Evolutionary conservation across 345 rosid genomes (phyloP), one percentile per base, ranked within the genome.

Genomic region (Mallotus nudiflorus): DNA sequence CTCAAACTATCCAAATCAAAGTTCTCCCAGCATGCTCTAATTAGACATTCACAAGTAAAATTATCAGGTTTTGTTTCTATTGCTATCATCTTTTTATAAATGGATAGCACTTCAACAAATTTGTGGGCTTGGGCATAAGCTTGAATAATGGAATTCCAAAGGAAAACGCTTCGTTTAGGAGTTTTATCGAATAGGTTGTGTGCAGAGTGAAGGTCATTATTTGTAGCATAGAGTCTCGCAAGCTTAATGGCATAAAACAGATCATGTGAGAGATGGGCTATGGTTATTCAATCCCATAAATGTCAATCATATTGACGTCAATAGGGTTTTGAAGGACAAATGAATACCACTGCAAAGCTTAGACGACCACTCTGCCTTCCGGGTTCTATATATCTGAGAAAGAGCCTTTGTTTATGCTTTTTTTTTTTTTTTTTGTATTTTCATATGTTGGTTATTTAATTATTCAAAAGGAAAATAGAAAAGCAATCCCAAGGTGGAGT

Each of bases 101-200:
- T 77, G 0, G 74, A 80, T 0, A 69, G 71, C 12, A 85, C 85
- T 15, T 61, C 75, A 33, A 50, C 28, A 49, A 84, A 81, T n/a
- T 54, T 65, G 62, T 78, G 71, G 18, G 73, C 76, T 75, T 77
- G 82, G 1, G 97, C 96, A 45, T 85, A 80, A 62, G 90, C 96
- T 24, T 96, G 89, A 73, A 94, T 84, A 15, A 87, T 77, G 69
- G 96, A 82, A 76, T 90, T 90, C 98, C 97, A 91, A 24, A 90
- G 88, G 84, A 83, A 94, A 69, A 94, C 85, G 54, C 92, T 92
- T 75, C 87, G 82, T 9, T 79, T 82, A 39, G 89, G 90, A 74
- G 75, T 84, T 90, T 62, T 68, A 67, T 88, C 91, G 84, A 94
- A 94, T 93, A 91, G 69, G 58, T 85, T 72, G 66, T 86, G 86